Percentiles rank a stretch among this genome's conserved stretches.
Evolutionary conservation across 2,329 filamentous ascomycete species (phyloP).

Genomic region (Paraphoma chrysanthemicola): DNA sequence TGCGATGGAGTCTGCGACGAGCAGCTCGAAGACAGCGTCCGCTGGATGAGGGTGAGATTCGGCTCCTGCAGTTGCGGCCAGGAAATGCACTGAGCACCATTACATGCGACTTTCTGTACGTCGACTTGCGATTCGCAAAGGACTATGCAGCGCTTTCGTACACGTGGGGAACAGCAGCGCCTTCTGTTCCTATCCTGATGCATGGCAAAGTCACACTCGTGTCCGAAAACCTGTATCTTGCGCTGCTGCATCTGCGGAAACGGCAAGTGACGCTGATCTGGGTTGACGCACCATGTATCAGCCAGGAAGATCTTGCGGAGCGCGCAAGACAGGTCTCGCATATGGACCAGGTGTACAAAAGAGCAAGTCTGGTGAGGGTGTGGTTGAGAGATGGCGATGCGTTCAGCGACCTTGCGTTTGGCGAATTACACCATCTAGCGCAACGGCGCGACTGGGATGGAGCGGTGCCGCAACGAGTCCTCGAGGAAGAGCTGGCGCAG

Average conservation of each 20-base stretch:
- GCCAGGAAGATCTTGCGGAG: slow-evolving; percentile 14
- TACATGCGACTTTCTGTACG: slow-evolving; percentile 5
- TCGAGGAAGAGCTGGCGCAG: not conserved
- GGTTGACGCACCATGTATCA: slow-evolving; percentile 21
- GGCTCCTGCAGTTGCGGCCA: slow-evolving; percentile 8
- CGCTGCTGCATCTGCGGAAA: slow-evolving; percentile 10
- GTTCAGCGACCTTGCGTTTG: slow-evolving; percentile 2
- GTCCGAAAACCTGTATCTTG: slow-evolving; percentile 9
- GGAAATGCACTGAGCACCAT: slow-evolving; percentile 10
- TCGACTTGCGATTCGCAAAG: slow-evolving; percentile 1
- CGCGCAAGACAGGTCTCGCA: slow-evolving; percentile 7
- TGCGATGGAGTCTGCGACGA: too few relatives aligned
- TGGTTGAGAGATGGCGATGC: slow-evolving; percentile 6
- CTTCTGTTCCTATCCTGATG: slow-evolving; percentile 9
- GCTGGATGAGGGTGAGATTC: slow-evolving; percentile 5
- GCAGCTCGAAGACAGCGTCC: too few relatives aligned
- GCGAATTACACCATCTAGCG: slow-evolving; percentile 3
- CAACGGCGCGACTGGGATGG: slow-evolving; percentile 3
- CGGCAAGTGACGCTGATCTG: slow-evolving; percentile 3
- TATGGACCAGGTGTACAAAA: slow-evolving; percentile 13
- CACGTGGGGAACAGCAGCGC: slow-evolving; percentile 5
- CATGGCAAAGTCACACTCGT: slow-evolving; percentile 4
- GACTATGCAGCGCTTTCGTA: slow-evolving; percentile 10
- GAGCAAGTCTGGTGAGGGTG: not conserved
- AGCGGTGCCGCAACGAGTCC: not conserved